These are phyloP conservation scores for Stachybotrys chartarum DNA, from an alignment of 2,329 filamentous ascomycete genomes.

Conservation along the genomic window DNA sequence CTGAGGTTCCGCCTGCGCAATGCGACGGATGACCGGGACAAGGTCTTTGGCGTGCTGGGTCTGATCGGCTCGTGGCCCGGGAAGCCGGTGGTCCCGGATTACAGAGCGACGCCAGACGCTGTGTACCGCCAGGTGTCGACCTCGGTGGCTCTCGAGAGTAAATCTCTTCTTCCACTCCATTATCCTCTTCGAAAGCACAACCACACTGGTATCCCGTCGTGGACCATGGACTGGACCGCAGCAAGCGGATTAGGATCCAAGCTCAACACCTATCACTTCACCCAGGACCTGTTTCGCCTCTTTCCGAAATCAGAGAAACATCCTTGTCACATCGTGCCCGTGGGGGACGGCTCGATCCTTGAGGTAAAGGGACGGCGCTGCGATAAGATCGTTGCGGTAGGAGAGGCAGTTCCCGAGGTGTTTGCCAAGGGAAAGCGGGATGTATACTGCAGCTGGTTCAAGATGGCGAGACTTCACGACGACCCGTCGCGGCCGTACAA, in stretches of 20 bases:
- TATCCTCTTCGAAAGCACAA: neutral
- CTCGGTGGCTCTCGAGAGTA: neutral
- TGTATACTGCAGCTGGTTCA: neutral
- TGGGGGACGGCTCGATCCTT: neutral
- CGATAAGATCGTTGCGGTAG: neutral
- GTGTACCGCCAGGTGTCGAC: neutral
- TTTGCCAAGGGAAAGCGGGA: neutral
- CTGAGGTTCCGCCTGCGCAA: neutral
- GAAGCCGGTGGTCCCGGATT: neutral
- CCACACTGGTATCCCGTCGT: neutral
- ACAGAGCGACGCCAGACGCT: neutral
- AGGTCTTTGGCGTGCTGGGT: neutral
- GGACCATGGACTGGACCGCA: neutral
- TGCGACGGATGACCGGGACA: neutral
- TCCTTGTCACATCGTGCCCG: neutral
- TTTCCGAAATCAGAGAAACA: neutral
- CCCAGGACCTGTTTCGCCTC: neutral
- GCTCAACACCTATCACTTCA: neutral
- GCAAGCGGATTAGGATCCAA: neutral
- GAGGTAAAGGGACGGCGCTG: neutral
- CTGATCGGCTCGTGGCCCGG: neutral
- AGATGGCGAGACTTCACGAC: neutral
- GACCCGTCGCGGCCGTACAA: neutral
- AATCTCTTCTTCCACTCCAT: neutral
- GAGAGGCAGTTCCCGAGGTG: neutral